Base-by-base conservation (phyloP, 169 alveolate species). In the Eimeria brunetti region DNA sequence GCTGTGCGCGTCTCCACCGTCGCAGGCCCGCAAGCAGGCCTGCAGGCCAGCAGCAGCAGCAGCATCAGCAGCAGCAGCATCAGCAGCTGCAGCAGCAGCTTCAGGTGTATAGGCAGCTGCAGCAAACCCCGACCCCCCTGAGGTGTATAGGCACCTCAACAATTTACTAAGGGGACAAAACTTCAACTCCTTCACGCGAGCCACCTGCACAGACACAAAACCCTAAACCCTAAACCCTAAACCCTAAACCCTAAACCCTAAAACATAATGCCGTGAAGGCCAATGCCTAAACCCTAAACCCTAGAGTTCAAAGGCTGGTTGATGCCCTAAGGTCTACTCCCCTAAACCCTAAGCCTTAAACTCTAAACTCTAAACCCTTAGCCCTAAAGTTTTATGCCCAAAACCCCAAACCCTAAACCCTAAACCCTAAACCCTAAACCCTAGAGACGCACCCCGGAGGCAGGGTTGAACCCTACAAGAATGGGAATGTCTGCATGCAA, bases 401-500 rank as follows among this genome's bases (percentile, higher is more conserved):
- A 11, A 58, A 58, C 67, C 33, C 73, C 27, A 62, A 62, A 62
- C 73, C 73, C 73, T 27, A 62, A 62, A 62, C 73, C 73, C 73
- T 62, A 62, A 62, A 62, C 73, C 73, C 73, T 62, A 62, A 62
- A 62, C 73, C 73, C 38, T 62, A 62, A 62, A 62, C 73, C 73
- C 73, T 62, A 62, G 27, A 24, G 41, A 16, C 62, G 2, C 85
- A 78, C 88, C 88, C 38, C 18, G 5, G 44, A 78, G 1, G 7
- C 16, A 6, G 62, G 44, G 8, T 9, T 7, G 22, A 9, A 38
- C 30, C 90, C 90, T 2, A 81, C 38, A 22, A 56, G 62, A 51
- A 81, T 81, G 9, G 90, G 36, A 1, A 81, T 27, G 53, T 81
- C 90, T 49, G 90, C 90, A 49, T 27, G 73, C 38, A 81, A 20